Percentiles rank a stretch among this genome's conserved stretches.
These are phyloP conservation scores for Taphrina deformans DNA, from an alignment of 1,139 yeast species.

Conservation along the genomic window DNA sequence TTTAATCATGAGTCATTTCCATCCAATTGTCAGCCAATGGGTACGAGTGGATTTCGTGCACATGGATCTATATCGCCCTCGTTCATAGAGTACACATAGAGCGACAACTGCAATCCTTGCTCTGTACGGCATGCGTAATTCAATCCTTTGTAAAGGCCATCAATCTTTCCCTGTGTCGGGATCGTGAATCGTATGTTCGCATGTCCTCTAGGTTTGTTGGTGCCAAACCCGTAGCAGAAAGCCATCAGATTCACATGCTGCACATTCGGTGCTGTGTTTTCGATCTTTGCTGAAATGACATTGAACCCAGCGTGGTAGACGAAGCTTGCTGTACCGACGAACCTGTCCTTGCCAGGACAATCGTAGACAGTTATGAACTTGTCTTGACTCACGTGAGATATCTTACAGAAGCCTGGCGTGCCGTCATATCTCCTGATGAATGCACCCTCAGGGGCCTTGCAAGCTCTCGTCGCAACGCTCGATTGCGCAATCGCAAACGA, in stretches of 20 bases:
- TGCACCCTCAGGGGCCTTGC: neutral
- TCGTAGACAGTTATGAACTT: neutral
- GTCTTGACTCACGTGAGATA: neutral
- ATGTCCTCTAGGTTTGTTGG: neutral
- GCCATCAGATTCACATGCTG: neutral
- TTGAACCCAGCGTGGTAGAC: neutral
- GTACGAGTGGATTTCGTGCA: too few species aligned
- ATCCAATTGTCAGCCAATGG: too few species aligned
- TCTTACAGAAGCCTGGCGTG: neutral
- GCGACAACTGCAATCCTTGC: neutral
- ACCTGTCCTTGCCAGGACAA: neutral
- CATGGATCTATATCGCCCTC: neutral
- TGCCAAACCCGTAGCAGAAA: neutral
- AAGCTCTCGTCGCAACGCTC: neutral
- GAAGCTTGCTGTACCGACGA: too few species aligned
- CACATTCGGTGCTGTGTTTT: neutral
- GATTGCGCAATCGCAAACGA: neutral
- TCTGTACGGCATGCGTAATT: neutral
- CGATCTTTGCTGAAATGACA: neutral
- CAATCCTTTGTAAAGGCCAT: neutral
- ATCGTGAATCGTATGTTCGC: neutral
- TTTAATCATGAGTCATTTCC: too few species aligned
- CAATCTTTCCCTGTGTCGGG: neutral
- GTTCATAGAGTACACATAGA: neutral
- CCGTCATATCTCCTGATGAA: neutral